Percentiles rank a stretch among this genome's conserved stretches.
These are phyloP conservation scores for Aphanomyces invadans DNA, from an alignment of 352 stramenopile species.

Conservation along the genomic window DNA sequence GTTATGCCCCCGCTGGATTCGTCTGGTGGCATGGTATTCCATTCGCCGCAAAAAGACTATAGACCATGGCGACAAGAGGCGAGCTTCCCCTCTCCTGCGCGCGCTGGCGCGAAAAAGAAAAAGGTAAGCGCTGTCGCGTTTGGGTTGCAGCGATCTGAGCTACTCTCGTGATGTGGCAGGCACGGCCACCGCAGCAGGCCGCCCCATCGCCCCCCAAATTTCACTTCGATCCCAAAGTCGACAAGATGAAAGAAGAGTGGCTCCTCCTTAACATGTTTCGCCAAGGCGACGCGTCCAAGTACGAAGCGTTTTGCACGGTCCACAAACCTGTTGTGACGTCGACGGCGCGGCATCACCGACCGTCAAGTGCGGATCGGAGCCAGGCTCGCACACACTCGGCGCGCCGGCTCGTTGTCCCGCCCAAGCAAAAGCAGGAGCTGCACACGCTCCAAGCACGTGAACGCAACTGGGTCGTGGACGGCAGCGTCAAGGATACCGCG, in stretches of 20 bases:
- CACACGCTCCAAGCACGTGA: conserved; percentile 33
- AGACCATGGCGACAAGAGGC: conserved; percentile 21
- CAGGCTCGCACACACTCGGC: neutral
- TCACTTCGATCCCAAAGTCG: conserved; percentile 30
- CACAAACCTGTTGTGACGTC: neutral
- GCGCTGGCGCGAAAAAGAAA: neutral
- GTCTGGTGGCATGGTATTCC: conserved; percentile 2
- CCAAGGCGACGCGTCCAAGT: conserved; percentile 56
- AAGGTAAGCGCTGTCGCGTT: neutral
- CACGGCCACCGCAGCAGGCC: too few relatives aligned
- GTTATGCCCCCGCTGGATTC: neutral
- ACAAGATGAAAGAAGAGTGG: conserved; percentile 68
- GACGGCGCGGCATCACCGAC: neutral
- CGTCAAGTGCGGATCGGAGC: conserved; percentile 14
- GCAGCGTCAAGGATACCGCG: conserved; percentile 37
- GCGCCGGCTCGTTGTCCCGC: neutral
- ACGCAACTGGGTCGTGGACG: conserved; percentile 42
- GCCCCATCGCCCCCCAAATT: neutral
- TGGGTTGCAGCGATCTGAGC: too few relatives aligned
- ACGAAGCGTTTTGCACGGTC: conserved; percentile 39
- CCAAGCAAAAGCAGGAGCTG: conserved; percentile 26
- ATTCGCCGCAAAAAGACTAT: conserved; percentile 23
- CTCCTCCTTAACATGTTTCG: conserved; percentile 77
- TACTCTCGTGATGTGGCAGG: neutral
- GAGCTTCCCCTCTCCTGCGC: neutral